phyloP scores from a whole-genome alignment of 1,284 basidiomycete genomes.

The Heterobasidion irregulare region DNA sequence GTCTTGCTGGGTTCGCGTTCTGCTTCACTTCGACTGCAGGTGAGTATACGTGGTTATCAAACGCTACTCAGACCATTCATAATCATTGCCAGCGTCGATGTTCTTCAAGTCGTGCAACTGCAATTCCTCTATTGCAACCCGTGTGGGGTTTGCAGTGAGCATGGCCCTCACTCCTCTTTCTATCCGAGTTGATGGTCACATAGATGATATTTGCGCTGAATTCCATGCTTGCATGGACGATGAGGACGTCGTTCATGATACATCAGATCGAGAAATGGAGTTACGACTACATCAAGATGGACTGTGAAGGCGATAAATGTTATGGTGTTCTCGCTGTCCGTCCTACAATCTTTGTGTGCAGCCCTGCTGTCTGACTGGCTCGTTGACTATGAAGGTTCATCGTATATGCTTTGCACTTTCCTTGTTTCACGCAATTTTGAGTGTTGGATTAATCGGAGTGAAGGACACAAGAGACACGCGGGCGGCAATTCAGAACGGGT shows the following conservation, averaged over 20 bases:
- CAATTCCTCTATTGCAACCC: conserved; percentile 96
- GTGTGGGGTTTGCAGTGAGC: conserved; percentile 87
- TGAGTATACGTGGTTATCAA: conserved; percentile 19
- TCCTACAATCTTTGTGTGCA: conserved; percentile 6
- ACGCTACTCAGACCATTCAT: background rate
- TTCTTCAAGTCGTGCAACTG: conserved; percentile 99
- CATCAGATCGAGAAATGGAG: conserved; percentile 88
- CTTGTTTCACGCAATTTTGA: conserved; percentile 83
- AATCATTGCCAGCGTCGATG: conserved; percentile 65
- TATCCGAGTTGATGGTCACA: background rate
- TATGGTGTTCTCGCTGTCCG: conserved; percentile 94
- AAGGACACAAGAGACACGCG: conserved; percentile 86
- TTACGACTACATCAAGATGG: conserved; percentile 98
- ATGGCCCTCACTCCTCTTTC: conserved; percentile 16
- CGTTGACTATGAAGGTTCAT: conserved; percentile 58
- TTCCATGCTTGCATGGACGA: conserved; percentile 95
- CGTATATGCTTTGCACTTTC: conserved; percentile 94
- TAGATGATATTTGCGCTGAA: conserved; percentile 94
- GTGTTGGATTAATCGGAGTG: conserved; percentile 77
- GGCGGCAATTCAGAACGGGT: conserved; percentile 96
- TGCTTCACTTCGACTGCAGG: conserved; percentile 81
- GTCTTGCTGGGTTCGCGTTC: conserved; percentile 74
- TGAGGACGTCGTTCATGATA: conserved; percentile 87
- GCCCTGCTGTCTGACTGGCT: background rate
- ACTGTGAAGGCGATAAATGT: conserved; percentile 87